Percentiles rank a stretch among this genome's conserved stretches.
phyloP scores from a whole-genome alignment of 1,284 basidiomycete genomes.

The Pseudozyma flocculosa region DNA sequence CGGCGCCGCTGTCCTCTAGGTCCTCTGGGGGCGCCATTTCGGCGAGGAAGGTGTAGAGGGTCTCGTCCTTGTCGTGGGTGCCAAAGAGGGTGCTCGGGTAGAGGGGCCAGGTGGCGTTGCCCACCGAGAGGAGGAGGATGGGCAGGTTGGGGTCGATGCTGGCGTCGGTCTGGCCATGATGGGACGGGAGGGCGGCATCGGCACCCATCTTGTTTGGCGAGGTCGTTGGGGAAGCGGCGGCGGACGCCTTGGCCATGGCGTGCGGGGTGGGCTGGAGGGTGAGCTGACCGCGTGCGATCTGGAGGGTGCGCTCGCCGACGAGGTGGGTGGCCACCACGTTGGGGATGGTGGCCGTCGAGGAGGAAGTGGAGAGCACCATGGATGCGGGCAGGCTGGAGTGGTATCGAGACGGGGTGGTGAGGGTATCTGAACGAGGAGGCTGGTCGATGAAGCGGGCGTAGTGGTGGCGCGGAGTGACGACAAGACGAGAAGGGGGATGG shows the following conservation, averaged over 20 bases:
- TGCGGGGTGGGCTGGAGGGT: not conserved
- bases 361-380: not conserved
- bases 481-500: too few relatives aligned
- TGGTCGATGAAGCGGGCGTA: too few relatives aligned
- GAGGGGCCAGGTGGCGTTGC: not conserved
- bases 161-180: not conserved
- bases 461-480: too few relatives aligned
- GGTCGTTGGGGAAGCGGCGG: not conserved
- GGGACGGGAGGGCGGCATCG: not conserved
- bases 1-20: not conserved
- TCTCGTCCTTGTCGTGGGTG: not conserved
- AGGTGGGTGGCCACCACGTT: not conserved
- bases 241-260: not conserved
- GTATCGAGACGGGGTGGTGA: not conserved
- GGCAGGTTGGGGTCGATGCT: not conserved
- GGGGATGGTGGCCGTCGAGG: not conserved
- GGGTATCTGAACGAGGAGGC: too few relatives aligned
- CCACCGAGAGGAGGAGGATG: not conserved
- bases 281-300: not conserved
- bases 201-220: too few relatives aligned
- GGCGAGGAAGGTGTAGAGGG: not conserved
- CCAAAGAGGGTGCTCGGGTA: not conserved
- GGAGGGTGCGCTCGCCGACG: not conserved
- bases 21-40: not conserved
- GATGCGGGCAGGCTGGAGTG: too few relatives aligned